Evolutionary conservation across 2,329 filamentous ascomycete genomes (phyloP), one percentile per base, ranked within the genome.

Genomic region (Penicillium sp.): DNA sequence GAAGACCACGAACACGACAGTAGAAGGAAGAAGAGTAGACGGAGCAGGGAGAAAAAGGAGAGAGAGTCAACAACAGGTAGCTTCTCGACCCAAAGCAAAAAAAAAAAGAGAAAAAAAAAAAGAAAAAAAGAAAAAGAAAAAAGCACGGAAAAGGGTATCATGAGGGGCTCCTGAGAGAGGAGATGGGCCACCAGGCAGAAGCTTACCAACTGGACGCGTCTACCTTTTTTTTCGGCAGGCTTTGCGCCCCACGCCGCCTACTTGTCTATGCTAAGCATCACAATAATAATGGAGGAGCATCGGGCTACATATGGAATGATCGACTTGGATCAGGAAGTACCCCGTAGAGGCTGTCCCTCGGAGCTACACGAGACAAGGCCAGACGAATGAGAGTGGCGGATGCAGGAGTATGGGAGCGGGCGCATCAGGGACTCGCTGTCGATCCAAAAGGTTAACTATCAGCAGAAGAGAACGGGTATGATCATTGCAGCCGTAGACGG

Each of bases 61-160:
- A 54, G 15, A 28, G 53, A 28, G 26, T 30, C 15, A 30, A 38
- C 13, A 53, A 35, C 13, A 15, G 17, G 30, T 13, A 35, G 35
- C 22, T 51, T 51, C 12, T 35, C 30, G 12, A 12, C n/a, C n/a
- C n/a, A n/a, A 53, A 53, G 19, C 50, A 17, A 28, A 15, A 30
- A 44, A 40, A 30, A 28, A 28, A 28, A 28, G 7, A 28, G 7
- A 6, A 28, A 28, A 28, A 28, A 28, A 28, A 28, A 28, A 28
- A 6, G 7, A 28, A 28, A 17, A 28, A 15, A 30, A 44, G 28
- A 30, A 28, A 28, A 28, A 28, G 7, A 28, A 28, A 6, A 28
- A 28, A 28, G n/a, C n/a, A n/a, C n/a, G n/a, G n/a, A 38, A 55
- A 56, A 56, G 26, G 35, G 28, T 38, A 40, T 40, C 51, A 19